Evolutionary conservation across 1,139 yeast species (phyloP), one percentile per base, ranked within the genome.

Genomic region (Starmera stellimalicola): DNA sequence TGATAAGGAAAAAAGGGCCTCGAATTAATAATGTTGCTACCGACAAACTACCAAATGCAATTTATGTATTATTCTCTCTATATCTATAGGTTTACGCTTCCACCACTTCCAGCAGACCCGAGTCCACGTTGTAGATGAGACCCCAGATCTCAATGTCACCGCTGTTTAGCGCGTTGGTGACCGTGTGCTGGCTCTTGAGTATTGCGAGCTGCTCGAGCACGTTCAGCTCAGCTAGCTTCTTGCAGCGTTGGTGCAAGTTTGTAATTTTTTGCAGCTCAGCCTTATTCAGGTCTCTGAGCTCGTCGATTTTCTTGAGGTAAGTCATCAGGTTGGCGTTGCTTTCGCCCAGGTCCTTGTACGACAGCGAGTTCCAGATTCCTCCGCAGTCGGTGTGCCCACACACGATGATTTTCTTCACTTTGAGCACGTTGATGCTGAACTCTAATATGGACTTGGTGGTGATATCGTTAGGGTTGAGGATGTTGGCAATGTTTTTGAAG

Each of bases 381-480:
- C 97, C 97, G 65, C 98, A 91, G 58, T 87, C 95, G 24, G 94
- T 83, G 62, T 91, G 98, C n/a, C 98, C 98, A 58, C 96, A 87
- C 8, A 91, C 84, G 37, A 91, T 70, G 39, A 91, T 77, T 51
- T 83, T 85, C 45, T 69, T 70, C 25, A 93, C 94, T 52, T 83
- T 80, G 43, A 91, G 67, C 15, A 81, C 88, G 49, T 85, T 91
- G 42, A 91, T 75, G 3, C 96, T 95, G 51, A 87, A 85, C 55
- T 91, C 96, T 29, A 91, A 66, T 3, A 87, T 91, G 2, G 95
- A 83, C 55, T 77, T 78, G 22, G 82, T 70, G 33, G 88, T 74
- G 33, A 82, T 63, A 55, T 91, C 97, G 41, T 75, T 75, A 35
- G 80, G 68, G 34, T 68, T 62, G 36, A 88, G 70, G 38, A 85